Percentiles rank a stretch among this genome's conserved stretches.
Conservation (phyloP, 257 asterid genomes). For the Orobanche coerulescens region DNA sequence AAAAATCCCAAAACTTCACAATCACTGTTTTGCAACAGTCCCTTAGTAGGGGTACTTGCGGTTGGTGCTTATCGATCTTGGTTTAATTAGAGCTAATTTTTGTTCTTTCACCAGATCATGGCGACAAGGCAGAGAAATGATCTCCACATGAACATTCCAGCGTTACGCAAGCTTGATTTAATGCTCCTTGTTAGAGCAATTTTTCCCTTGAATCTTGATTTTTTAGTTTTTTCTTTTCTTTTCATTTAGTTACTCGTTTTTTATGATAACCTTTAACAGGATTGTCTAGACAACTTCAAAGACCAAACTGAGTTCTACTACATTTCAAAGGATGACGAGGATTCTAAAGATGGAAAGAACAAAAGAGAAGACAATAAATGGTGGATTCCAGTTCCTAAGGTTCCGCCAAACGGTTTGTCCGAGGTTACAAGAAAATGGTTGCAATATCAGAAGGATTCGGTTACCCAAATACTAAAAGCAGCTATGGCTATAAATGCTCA, state of each 20-base stretch:
- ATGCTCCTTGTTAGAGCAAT: conserved; percentile 45
- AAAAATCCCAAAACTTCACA: neutral
- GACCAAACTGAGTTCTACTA: conserved; percentile 51
- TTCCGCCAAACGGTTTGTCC: conserved; percentile 44
- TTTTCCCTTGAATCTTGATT: neutral
- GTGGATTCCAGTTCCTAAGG: conserved; percentile 65
- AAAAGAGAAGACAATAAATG: conserved; percentile 44
- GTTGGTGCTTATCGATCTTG: neutral
- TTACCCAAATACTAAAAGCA: conserved; percentile 54
- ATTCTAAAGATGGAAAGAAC: conserved; percentile 18
- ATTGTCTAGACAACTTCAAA: conserved; percentile 51
- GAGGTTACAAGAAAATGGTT: conserved; percentile 43
- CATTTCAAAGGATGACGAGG: conserved; percentile 33
- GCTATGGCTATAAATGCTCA: conserved; percentile 74
- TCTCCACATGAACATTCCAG: conserved; percentile 55
- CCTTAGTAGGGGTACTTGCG: neutral
- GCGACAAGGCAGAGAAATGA: conserved; percentile 51
- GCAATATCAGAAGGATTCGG: conserved; percentile 55
- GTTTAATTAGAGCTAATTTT: conserved; percentile 2
- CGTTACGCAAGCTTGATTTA: conserved; percentile 44
- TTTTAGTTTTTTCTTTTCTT: neutral
- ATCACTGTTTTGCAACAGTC: neutral
- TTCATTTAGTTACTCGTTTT: neutral
- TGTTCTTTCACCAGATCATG: conserved; percentile 36
- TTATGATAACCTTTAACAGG: conserved; percentile 26